Conservation (phyloP, 768 basidiomycete species). For the Leccinellum albellum region DNA sequence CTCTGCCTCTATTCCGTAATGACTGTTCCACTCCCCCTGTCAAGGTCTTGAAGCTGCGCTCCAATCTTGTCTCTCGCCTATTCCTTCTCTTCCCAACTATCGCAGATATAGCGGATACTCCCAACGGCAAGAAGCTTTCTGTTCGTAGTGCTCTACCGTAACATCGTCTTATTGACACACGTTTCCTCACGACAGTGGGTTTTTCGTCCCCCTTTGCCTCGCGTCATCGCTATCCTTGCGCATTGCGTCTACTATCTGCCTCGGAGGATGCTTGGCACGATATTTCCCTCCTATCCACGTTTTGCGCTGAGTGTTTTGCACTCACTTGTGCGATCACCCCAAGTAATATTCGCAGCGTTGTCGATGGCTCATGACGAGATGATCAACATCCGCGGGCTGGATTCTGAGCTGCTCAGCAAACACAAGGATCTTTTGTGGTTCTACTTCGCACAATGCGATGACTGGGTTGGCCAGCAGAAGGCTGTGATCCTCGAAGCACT, state of each 20-base stretch:
- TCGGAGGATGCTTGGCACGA: slow-evolving; percentile 39
- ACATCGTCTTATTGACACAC: background rate
- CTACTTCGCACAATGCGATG: slow-evolving; percentile 61
- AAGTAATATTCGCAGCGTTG: slow-evolving; percentile 49
- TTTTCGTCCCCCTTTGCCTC: slow-evolving; percentile 45
- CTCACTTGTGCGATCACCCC: slow-evolving; percentile 48
- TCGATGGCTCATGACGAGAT: slow-evolving; percentile 70
- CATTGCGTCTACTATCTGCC: slow-evolving; percentile 36
- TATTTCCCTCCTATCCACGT: slow-evolving; percentile 52
- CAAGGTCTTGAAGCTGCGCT: slow-evolving; percentile 51
- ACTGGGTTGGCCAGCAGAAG: slow-evolving; percentile 65
- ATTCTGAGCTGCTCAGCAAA: slow-evolving; percentile 40
- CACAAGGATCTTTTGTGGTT: slow-evolving; percentile 42
- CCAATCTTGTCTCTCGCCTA: slow-evolving; percentile 35
- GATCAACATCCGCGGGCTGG: slow-evolving; percentile 51
- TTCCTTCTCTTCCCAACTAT: slow-evolving; percentile 74
- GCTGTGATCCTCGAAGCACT: slow-evolving; percentile 41
- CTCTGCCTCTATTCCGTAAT: background rate
- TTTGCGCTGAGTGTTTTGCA: slow-evolving; percentile 44
- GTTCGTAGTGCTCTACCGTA: slow-evolving; percentile 36
- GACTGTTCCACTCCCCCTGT: background rate
- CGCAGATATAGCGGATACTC: slow-evolving; percentile 56
- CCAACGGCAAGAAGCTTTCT: slow-evolving; percentile 57
- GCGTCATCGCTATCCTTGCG: slow-evolving; percentile 44
- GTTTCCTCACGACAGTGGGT: slow-evolving; percentile 35